Base-by-base conservation (phyloP, 495 filamentous ascomycete species). In the Xeromyces bisporus region DNA sequence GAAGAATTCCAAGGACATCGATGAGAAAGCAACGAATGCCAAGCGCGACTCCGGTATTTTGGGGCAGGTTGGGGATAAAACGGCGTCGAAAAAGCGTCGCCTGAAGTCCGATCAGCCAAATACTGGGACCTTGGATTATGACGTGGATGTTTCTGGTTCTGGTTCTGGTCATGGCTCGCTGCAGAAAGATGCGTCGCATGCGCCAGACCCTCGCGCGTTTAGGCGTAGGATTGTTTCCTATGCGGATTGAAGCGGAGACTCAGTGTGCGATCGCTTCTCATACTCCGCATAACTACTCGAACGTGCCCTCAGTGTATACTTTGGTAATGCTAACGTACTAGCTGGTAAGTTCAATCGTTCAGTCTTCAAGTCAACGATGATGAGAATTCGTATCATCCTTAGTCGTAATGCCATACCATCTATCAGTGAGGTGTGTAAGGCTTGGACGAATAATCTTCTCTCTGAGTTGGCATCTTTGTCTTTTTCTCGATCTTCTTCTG, bases 381-480 rank as follows among this genome's bases (percentile, higher is more conserved):
- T 58, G 56, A 61, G 48, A 57, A 28, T 17, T 28, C 36, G 44
- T 51, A 50, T 60, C 56, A 61, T 61, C 56, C 56, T 61, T 61
- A 61, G 56, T 50, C 56, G 46, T 48, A 57, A 46, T 38, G 51
- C 55, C 56, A 61, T 51, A 49, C 55, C 56, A 53, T 58, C 35
- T 17, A 20, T 42, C 23, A 37, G n/a, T n/a, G n/a, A 26, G 23
- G 54, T 54, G 56, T 52, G 56, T 48, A 25, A 51, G 51, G 51
- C 48, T 41, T 43, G 49, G 51, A 41, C 43, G 51, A 55, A 34
- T 37, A 52, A 55, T 55, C 51, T 55, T 55, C 51, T 55, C 51
- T 55, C 51, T 55, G 51, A 55, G 11, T 24, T 35, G 28, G 21
- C 31, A 18, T 31, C 18, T 39, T n/a, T 32, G 20, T 17, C 17